Percentiles rank a stretch among this genome's conserved stretches.
These are phyloP conservation scores for Geotrichum bryndzae DNA, from an alignment of 1,139 yeast genomes.

Conservation along the genomic window DNA sequence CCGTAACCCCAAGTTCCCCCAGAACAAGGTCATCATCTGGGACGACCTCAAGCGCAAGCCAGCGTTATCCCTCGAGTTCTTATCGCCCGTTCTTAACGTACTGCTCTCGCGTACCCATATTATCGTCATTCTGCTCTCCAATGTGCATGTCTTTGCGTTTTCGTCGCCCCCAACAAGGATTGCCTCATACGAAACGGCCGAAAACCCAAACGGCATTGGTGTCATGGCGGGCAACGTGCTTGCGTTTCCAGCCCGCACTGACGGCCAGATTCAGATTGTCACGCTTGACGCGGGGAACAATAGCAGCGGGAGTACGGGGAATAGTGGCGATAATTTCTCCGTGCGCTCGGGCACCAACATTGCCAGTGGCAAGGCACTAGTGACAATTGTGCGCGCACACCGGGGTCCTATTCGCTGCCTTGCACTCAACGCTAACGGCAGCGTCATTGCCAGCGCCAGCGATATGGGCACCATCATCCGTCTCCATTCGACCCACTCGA, in stretches of 20 bases:
- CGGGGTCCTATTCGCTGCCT: slow-evolving; percentile 62
- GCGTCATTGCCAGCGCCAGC: slow-evolving; percentile 81
- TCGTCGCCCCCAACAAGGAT: slow-evolving; percentile 69
- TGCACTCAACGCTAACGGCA: slow-evolving; percentile 65
- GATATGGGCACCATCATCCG: slow-evolving; percentile 82
- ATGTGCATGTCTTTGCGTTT: slow-evolving; percentile 71
- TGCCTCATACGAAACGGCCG: slow-evolving; percentile 64
- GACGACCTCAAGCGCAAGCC: slow-evolving; percentile 78
- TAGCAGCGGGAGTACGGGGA: not conserved
- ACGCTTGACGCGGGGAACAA: slow-evolving; percentile 43
- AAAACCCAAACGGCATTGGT: slow-evolving; percentile 64
- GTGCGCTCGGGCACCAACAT: not conserved
- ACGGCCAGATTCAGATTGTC: slow-evolving; percentile 76
- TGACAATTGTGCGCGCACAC: slow-evolving; percentile 79
- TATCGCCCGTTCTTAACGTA: slow-evolving; percentile 67
- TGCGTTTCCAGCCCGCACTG: slow-evolving; percentile 58
- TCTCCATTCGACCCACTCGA: slow-evolving; percentile 66
- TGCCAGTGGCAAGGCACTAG: slow-evolving; percentile 42
- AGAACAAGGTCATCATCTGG: slow-evolving; percentile 75
- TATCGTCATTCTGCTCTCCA: slow-evolving; percentile 60
- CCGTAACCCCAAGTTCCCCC: slow-evolving; percentile 64
- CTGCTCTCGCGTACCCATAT: slow-evolving; percentile 69
- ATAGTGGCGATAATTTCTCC: slow-evolving; percentile 1
- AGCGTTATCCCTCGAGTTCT: slow-evolving; percentile 69
- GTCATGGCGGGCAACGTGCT: slow-evolving; percentile 51